A percentile compares a stretch with the other conserved stretches of the same genome.
Conservation (phyloP, 2,329 filamentous ascomycete species). For the Pseudonectria foliicola region DNA sequence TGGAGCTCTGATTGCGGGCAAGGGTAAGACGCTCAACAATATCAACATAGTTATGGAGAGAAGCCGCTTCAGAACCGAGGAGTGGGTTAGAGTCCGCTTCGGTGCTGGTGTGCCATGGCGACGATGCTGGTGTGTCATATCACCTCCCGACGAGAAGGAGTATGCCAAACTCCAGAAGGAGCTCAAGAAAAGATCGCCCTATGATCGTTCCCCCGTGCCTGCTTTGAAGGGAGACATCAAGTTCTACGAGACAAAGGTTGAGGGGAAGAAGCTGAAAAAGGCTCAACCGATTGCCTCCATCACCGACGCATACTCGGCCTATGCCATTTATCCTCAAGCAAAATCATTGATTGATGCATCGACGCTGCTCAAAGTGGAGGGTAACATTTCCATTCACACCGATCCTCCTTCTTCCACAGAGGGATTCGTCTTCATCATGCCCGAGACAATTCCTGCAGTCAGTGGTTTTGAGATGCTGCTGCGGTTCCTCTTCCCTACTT, state of each 20-base stretch:
- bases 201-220: conserved; percentile 63
- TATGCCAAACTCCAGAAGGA: conserved; percentile 76
- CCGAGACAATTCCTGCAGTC: conserved; percentile 84
- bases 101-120: conserved; percentile 94
- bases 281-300: conserved; percentile 84
- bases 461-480: conserved; percentile 94
- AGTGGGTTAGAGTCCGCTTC: conserved; percentile 93
- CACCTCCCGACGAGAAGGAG: conserved; percentile 90
- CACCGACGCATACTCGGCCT: conserved; percentile 82
- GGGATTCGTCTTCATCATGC: conserved; percentile 97
- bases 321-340: conserved; percentile 91
- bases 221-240: conserved; percentile 81
- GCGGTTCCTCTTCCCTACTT: conserved; percentile 85
- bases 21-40: conserved; percentile 82
- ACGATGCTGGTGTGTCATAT: conserved; percentile 93
- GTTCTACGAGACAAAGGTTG: conserved; percentile 77
- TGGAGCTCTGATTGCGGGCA: conserved; percentile 88
- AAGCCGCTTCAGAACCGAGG: conserved; percentile 68
- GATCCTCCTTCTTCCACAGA: conserved; percentile 71
- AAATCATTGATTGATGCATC: conserved; percentile 92
- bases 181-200: conserved; percentile 72
- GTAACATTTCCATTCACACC: conserved; percentile 79
- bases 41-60: conserved; percentile 86
- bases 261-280: conserved; percentile 85
- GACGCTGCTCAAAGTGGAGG: conserved; percentile 89